Base-by-base conservation (phyloP, 371 early-diverging fungal genomes). In the Mortierella sp. region DNA sequence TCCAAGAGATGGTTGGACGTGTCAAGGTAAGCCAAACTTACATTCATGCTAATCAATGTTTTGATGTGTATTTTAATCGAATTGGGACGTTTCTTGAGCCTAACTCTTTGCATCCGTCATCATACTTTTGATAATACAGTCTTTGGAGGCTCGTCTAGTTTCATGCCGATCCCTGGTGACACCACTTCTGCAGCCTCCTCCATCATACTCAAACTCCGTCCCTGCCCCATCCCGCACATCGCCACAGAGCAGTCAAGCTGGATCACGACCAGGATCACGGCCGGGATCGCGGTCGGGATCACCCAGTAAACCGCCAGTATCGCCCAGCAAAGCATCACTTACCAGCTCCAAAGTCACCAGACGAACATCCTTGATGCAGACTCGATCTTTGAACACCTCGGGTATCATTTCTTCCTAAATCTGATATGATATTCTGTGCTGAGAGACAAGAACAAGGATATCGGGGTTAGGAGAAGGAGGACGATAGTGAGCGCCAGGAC, bases 1-100 rank as follows among this genome's bases (percentile, higher is more conserved):
- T 91, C 16, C 91, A 91, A 78, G 91, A 92, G 26, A 92, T 92
- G 90, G 90, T 92, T 24, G 88, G 91, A 39, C 85, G 93, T 26
- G 93, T 92, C 57, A 90, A 90, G 86, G 92, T 90, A 87, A 35
- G 35, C 12, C 35, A 32, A 10, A 22, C 22, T 28, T 57, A 14
- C 30, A 4, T 28, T 18, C n/a, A 11, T 22, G 18, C 30, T 57
- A 20, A 26, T 32, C 37, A 32, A 24, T 6, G 3, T 18, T 16
- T 16, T 59, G 14, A 16, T 32, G 16, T 59, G 14, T 55, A 16
- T 16, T 51, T 6, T 55, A 12, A 26, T 55, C 55, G 11, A 0
- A 32, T 28, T 24, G 59, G 5, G 45, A 18, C 5, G 2, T 54
- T 24, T 28, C 52, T 32, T 18, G 18, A n/a, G 20, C n/a, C 18